phyloP scores from a whole-genome alignment of 441 rosid genomes.

The Arabidopsis lyrata region DNA sequence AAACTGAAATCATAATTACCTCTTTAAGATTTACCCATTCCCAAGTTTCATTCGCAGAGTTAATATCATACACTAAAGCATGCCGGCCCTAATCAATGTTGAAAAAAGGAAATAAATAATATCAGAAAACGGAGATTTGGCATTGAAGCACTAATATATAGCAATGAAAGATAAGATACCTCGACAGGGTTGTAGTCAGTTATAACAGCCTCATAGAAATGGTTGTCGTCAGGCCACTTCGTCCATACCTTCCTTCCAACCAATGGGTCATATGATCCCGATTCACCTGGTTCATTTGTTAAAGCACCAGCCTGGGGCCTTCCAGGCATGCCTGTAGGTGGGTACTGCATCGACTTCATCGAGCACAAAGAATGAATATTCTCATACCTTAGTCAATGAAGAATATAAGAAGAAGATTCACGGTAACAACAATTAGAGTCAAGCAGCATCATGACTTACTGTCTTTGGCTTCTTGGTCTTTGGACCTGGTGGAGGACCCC shows the following conservation, averaged over 20 bases:
- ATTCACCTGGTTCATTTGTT: constrained; percentile 68
- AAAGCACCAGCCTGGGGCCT: constrained; percentile 68
- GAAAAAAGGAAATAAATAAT: constrained; percentile 24
- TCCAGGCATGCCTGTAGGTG: constrained; percentile 65
- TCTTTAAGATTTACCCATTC: constrained; percentile 99
- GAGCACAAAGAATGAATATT: constrained; percentile 41
- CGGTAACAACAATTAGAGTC: neutral
- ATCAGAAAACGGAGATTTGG: constrained; percentile 30
- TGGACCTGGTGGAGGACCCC: constrained; percentile 75
- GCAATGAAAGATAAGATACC: constrained; percentile 52
- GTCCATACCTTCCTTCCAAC: constrained; percentile 96
- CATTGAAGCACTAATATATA: constrained; percentile 28
- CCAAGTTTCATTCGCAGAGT: constrained; percentile 85
- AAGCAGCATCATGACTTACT: constrained; percentile 58
- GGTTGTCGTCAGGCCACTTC: constrained; percentile 97
- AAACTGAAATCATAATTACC: constrained; percentile 54
- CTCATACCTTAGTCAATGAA: constrained; percentile 28
- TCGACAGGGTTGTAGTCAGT: constrained; percentile 76
- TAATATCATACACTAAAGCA: constrained; percentile 95
- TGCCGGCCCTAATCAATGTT: constrained; percentile 75
- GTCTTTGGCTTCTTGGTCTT: constrained; percentile 88
- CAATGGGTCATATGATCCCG: constrained; percentile 67
- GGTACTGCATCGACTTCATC: constrained; percentile 68
- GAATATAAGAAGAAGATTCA: constrained; percentile 9
- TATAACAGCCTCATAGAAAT: constrained; percentile 91